Evolutionary conservation across 768 basidiomycete species (phyloP).

Genomic region (Coprinopsis cinerea): DNA sequence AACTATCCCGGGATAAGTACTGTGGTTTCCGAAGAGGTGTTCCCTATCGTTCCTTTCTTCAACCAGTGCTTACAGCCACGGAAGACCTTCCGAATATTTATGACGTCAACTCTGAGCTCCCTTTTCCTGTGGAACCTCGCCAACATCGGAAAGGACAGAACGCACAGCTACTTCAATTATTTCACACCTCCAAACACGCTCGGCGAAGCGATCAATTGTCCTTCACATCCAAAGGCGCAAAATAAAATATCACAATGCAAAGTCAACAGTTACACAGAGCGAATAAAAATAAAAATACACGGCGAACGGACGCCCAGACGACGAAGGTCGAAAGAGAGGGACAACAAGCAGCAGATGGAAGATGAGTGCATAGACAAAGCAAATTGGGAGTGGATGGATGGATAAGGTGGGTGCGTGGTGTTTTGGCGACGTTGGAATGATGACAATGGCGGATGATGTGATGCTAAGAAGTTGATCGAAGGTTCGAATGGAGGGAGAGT

Average conservation of each 20-base stretch:
- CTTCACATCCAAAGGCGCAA: too few relatives aligned
- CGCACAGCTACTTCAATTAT: background rate
- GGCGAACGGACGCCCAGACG: slow-evolving; percentile 2
- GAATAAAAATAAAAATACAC: slow-evolving; percentile 3
- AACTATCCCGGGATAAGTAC: too few relatives aligned
- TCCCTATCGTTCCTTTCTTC: too few relatives aligned
- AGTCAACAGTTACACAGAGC: background rate
- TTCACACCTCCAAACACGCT: too few relatives aligned
- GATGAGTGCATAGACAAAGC: background rate
- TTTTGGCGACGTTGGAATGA: slow-evolving; percentile 3
- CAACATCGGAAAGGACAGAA: background rate
- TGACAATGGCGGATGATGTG: background rate
- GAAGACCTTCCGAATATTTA: too few relatives aligned
- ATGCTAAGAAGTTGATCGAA: background rate
- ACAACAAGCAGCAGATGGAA: too few relatives aligned
- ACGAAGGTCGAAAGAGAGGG: background rate
- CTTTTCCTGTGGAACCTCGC: too few relatives aligned
- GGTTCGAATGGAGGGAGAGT: slow-evolving; percentile 1
- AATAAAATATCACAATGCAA: background rate
- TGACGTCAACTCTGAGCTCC: too few relatives aligned
- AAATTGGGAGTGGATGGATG: background rate
- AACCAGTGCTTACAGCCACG: too few relatives aligned
- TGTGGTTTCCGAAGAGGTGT: too few relatives aligned
- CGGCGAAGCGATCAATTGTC: too few relatives aligned
- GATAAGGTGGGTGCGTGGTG: background rate